Base-by-base conservation (phyloP, 73 alveolate genomes). In the Effrenium voratum region DNA sequence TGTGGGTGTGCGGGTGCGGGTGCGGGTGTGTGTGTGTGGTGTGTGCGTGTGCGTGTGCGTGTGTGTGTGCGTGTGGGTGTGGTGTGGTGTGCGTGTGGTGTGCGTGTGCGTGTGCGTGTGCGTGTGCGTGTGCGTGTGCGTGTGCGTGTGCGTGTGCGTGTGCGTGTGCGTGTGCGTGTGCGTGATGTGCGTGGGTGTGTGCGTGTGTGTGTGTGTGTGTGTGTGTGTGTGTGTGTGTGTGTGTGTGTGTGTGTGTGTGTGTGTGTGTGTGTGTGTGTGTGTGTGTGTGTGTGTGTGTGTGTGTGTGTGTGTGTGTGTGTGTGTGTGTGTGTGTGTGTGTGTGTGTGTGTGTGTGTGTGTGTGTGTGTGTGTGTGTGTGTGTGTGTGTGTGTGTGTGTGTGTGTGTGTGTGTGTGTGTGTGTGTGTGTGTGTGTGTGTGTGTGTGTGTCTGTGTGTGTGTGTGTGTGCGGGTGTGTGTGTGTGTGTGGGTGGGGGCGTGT, bases 41-140 rank as follows among this genome's bases (percentile, higher is more conserved):
- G n/a, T n/a, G n/a, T n/a, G n/a, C n/a, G n/a, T n/a, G n/a, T n/a
- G n/a, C n/a, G n/a, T n/a, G n/a, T n/a, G n/a, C n/a, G n/a, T n/a
- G n/a, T n/a, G n/a, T n/a, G n/a, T n/a, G n/a, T n/a, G n/a, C n/a
- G n/a, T n/a, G n/a, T n/a, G n/a, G n/a, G n/a, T n/a, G n/a, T n/a
- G n/a, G n/a, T n/a, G n/a, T n/a, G n/a, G n/a, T n/a, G n/a, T n/a
- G n/a, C n/a, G n/a, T n/a, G n/a, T n/a, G n/a, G n/a, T n/a, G n/a
- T n/a, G n/a, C n/a, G n/a, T n/a, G n/a, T n/a, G 70, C 70, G 70
- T 55, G 70, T 55, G 70, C 70, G 70, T 55, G 70, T 55, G 70
- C 70, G 70, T 55, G 70, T 55, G 70, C 70, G 70, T 55, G 70
- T 55, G 70, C 70, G 70, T 55, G 70, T 55, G 70, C 70, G 70